Evolutionary conservation across 2,329 filamentous ascomycete genomes (phyloP), one percentile per base, ranked within the genome.

Genomic region (Colletotrichum lini): DNA sequence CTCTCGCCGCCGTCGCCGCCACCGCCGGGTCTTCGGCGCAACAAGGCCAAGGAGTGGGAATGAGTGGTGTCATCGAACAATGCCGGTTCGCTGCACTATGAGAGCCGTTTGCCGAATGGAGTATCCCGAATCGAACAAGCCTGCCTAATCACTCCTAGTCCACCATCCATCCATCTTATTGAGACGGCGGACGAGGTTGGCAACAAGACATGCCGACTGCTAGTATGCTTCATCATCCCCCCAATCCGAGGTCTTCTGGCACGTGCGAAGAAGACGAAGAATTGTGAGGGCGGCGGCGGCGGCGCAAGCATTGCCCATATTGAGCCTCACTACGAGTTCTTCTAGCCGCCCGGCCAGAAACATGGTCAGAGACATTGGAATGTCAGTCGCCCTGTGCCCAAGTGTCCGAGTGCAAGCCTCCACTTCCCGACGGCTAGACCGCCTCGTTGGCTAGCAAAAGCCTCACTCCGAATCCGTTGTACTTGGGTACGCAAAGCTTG

Each of bases 261-360:
- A 44, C 30, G n/a, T 21, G 10, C 53, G 53, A n/a, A 42, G 18
- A 40, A 42, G 15, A 52, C 15, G 57, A 60, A 49, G 40, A 45
- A 35, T 5, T 52, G 50, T 38, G 42, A 49, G 65, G 57, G 44
- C n/a, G 40, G 57, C 60, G 66, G 52, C 59, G 66, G 59, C 58
- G 52, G 30, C 30, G 30, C 30, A 35, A 35, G 65, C 66, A 58
- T 42, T 65, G 66, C 52, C 30, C 44, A 57, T 52, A 35, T 52
- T 56, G 15, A 38, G 50, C 52, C 45, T 68, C 45, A 65, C 52
- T 30, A 52, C n/a, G 62, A 65, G 18, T 21, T 42, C 54, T 70
- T 70, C 54, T 66, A 60, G 67, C 54, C 40, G 9, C 13, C 62
- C 30, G 26, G 38, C 67, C 54, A 66, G 67, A 54, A 70, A 56